Evolutionary conservation across 345 rosid genomes (phyloP).

Genomic region (Orychophragmus violaceus): DNA sequence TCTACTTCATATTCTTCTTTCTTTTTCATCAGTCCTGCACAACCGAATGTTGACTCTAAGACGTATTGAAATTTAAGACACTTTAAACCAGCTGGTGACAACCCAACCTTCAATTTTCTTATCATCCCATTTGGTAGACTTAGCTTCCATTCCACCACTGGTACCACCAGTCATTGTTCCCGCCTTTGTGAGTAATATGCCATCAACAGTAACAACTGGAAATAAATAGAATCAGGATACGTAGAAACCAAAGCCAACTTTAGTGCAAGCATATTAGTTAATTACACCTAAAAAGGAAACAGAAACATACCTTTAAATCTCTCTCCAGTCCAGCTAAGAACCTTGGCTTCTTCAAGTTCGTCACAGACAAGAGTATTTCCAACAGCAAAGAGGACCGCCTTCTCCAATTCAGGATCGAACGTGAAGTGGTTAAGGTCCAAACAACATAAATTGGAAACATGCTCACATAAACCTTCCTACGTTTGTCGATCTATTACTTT

Average conservation of each 20-base stretch:
- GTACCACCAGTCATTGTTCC: constrained; percentile 99
- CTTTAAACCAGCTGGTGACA: constrained; percentile 16
- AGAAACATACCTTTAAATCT: constrained; percentile 65
- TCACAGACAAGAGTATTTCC: constrained; percentile 97
- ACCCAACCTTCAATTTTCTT: constrained; percentile 79
- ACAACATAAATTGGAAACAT: constrained; percentile 7
- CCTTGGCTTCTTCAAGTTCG: constrained; percentile 92
- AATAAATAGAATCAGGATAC: constrained; percentile 19
- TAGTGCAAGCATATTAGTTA: constrained; percentile 7
- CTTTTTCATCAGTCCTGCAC: constrained; percentile 61
- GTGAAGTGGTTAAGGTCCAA: constrained; percentile 67
- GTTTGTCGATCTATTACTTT: constrained; percentile 6
- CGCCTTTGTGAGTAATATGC: constrained; percentile 82
- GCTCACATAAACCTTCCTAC: not conserved
- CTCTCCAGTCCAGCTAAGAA: constrained; percentile 91
- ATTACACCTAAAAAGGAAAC: constrained; percentile 9
- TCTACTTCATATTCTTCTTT: constrained; percentile 74
- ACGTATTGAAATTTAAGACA: constrained; percentile 13
- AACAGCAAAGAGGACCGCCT: constrained; percentile 90
- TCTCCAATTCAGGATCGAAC: constrained; percentile 83
- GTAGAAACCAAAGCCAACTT: constrained; percentile 6
- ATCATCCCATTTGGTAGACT: constrained; percentile 96
- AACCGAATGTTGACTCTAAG: constrained; percentile 14
- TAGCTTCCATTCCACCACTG: constrained; percentile 98
- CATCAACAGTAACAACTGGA: constrained; percentile 95